These are phyloP conservation scores for Tephrocybe sp. DNA, from an alignment of 768 basidiomycete species.

Conservation along the genomic window DNA sequence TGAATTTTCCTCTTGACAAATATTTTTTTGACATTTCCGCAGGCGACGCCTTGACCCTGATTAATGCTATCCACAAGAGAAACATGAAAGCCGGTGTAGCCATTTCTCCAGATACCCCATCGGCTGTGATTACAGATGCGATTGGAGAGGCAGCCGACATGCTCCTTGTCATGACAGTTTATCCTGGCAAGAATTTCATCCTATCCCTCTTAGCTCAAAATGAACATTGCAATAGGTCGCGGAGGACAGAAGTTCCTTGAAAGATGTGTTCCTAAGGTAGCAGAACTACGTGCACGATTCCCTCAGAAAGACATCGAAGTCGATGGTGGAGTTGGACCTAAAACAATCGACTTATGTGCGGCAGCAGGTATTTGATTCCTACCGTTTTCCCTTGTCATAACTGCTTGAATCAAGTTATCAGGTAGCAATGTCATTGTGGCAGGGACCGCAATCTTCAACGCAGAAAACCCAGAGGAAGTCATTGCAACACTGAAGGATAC, in stretches of 20 bases:
- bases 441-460: conserved; percentile 91
- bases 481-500: conserved; percentile 69
- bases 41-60: conserved; percentile 75
- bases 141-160: conserved; percentile 85
- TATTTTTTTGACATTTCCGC: not conserved
- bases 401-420: conserved; percentile 25
- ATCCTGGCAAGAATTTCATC: conserved; percentile 59
- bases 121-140: conserved; percentile 81
- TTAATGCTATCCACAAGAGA: conserved; percentile 74
- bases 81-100: conserved; percentile 95
- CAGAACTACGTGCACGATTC: conserved; percentile 86
- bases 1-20: not conserved
- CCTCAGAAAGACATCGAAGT: conserved; percentile 97
- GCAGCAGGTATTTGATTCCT: conserved; percentile 61
- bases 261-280: conserved; percentile 88
- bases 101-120: conserved; percentile 93
- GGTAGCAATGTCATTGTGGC: conserved; percentile 99
- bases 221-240: conserved; percentile 46
- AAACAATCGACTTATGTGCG: conserved; percentile 85
- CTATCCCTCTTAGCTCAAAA: not conserved
- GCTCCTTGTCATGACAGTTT: conserved; percentile 98
- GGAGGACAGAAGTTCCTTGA: conserved; percentile 98
- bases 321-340: conserved; percentile 94
- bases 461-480: conserved; percentile 73
- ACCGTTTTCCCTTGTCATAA: not conserved